A percentile compares a stretch with the other conserved stretches of the same genome.
phyloP scores from a whole-genome alignment of 2,329 filamentous ascomycete species.

The Arthrinium puccinioides region DNA sequence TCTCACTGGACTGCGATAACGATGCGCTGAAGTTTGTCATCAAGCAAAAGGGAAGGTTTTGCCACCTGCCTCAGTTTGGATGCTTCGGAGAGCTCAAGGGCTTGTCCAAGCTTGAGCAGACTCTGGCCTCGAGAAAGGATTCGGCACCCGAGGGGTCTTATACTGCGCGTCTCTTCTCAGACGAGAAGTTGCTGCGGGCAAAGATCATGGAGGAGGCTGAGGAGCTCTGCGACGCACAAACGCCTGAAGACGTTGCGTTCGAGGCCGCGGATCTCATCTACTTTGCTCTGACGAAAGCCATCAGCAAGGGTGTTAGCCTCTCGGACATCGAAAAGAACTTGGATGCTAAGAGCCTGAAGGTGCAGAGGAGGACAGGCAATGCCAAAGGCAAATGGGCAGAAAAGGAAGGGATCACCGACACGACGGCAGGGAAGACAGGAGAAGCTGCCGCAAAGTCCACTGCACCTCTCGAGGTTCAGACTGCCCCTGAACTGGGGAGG shows the following conservation, averaged over 20 bases:
- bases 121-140: constrained; percentile 70
- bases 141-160: constrained; percentile 87
- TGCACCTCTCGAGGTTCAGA: constrained; percentile 31
- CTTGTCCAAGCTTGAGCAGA: constrained; percentile 79
- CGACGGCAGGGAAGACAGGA: constrained; percentile 22
- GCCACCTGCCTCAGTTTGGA: constrained; percentile 83
- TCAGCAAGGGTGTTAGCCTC: constrained; percentile 75
- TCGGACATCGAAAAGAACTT: constrained; percentile 88
- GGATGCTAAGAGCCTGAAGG: constrained; percentile 90
- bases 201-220: constrained; percentile 99
- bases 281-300: constrained; percentile 86
- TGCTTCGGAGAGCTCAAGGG: constrained; percentile 86
- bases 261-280: constrained; percentile 95
- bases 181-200: constrained; percentile 79
- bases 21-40: constrained; percentile 90
- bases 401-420: constrained; percentile 61
- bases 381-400: constrained; percentile 90
- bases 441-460: constrained; percentile 26
- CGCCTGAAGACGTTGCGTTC: constrained; percentile 78
- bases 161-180: constrained; percentile 85
- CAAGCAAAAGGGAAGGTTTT: constrained; percentile 86
- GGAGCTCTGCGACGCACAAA: constrained; percentile 82
- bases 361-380: constrained; percentile 87
- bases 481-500: constrained; percentile 30
- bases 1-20: constrained; percentile 86